These are phyloP conservation scores for Hypoxylon sp. DNA, from an alignment of 2,329 filamentous ascomycete genomes.

Conservation along the genomic window DNA sequence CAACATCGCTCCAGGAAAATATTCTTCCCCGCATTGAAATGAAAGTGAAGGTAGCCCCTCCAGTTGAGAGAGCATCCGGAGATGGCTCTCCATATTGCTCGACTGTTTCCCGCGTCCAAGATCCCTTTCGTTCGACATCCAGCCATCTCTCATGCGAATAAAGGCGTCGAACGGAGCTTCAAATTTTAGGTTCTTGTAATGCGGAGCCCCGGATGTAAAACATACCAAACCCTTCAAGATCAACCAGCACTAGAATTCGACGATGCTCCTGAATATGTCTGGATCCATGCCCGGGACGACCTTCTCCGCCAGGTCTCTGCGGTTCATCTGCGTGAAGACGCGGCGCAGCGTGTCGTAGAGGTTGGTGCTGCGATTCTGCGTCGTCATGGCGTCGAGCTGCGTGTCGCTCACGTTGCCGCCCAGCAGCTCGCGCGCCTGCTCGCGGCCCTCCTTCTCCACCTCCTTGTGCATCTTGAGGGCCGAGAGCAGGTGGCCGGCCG, in stretches of 20 bases:
- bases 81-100: no score
- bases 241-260: constrained; percentile 74
- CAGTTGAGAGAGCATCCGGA: no score
- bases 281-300: constrained; percentile 92
- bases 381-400: constrained; percentile 84
- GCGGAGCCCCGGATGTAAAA: no score
- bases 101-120: no score
- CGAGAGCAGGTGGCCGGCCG: constrained; percentile 89
- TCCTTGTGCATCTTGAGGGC: constrained; percentile 96
- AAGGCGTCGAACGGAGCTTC: no score
- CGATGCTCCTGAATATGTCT: constrained; percentile 85
- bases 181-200: no score
- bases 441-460: constrained; percentile 83
- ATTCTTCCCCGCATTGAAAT: no score
- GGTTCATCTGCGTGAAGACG: constrained; percentile 96
- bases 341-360: constrained; percentile 92
- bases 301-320: constrained; percentile 85
- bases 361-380: constrained; percentile 96
- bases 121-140: no score
- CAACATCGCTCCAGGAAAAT: no score
- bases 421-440: constrained; percentile 84
- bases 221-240: not conserved
- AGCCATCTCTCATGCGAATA: no score
- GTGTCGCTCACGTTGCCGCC: constrained; percentile 68
- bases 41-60: no score